These are phyloP conservation scores for Umbelopsis sp. DNA, from an alignment of 371 early-diverging fungal genomes.

Conservation along the genomic window DNA sequence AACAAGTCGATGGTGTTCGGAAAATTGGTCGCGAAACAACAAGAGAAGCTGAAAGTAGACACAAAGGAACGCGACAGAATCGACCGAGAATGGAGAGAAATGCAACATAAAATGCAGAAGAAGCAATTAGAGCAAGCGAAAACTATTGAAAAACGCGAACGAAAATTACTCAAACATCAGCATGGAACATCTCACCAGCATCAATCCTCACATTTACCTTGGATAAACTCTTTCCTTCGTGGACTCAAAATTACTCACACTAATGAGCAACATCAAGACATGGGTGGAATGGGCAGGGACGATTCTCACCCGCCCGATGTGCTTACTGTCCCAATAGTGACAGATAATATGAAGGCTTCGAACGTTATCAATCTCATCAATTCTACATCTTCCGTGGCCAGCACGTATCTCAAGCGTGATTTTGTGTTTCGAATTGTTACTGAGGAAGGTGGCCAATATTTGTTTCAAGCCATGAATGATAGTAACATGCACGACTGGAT, in stretches of 20 bases:
- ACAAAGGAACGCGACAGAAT: slow-evolving; percentile 74
- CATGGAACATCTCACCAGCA: slow-evolving; percentile 20
- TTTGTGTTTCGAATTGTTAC: slow-evolving; percentile 83
- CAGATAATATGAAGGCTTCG: slow-evolving; percentile 60
- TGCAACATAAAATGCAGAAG: slow-evolving; percentile 70
- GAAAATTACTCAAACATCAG: slow-evolving; percentile 23
- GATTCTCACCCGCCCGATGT: slow-evolving; percentile 20
- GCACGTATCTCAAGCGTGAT: slow-evolving; percentile 72
- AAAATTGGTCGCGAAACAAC: slow-evolving; percentile 64
- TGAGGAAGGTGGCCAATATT: slow-evolving; percentile 82
- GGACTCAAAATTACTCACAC: slow-evolving; percentile 27
- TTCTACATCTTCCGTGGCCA: slow-evolving; percentile 72
- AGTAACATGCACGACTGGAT: slow-evolving; percentile 85
- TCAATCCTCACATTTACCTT: slow-evolving; percentile 32
- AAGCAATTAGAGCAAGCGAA: slow-evolving; percentile 73
- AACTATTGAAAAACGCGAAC: slow-evolving; percentile 60
- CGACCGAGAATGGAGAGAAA: slow-evolving; percentile 68
- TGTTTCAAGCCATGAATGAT: slow-evolving; percentile 72
- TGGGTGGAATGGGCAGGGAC: slow-evolving; percentile 20
- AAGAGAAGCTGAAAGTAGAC: slow-evolving; percentile 71
- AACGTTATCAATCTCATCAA: slow-evolving; percentile 83
- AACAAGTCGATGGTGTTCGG: slow-evolving; percentile 43
- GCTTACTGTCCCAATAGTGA: slow-evolving; percentile 19
- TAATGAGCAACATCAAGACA: not conserved
- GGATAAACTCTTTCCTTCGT: slow-evolving; percentile 43